Evolutionary conservation across 2,329 filamentous ascomycete species (phyloP).

Genomic region (Pyrenochaeta sp.): DNA sequence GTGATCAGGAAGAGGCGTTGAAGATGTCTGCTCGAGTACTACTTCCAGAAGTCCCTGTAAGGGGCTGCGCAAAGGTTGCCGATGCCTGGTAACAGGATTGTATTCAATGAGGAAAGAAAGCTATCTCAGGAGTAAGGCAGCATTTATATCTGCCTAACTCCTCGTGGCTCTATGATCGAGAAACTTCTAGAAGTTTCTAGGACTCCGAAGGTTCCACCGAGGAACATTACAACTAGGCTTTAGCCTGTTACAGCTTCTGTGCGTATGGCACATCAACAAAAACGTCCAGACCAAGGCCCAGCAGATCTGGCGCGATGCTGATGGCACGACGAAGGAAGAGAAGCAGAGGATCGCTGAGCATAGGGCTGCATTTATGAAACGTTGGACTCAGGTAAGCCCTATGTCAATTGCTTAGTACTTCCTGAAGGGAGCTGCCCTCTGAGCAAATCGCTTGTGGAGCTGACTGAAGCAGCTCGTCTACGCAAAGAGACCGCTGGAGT

Average conservation of each 20-base stretch:
- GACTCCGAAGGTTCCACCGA: too few species aligned
- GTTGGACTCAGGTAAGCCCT: conserved; percentile 14
- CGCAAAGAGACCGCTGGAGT: conserved; percentile 16
- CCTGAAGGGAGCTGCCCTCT: too few species aligned
- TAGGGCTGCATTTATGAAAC: conserved; percentile 15
- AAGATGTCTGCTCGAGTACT: conserved; percentile 13
- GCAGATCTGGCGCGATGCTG: conserved; percentile 14
- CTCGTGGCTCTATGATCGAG: too few species aligned
- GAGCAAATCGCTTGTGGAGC: neutral
- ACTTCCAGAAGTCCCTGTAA: conserved; percentile 10
- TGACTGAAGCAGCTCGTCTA: conserved; percentile 18
- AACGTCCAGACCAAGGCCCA: conserved; percentile 21
- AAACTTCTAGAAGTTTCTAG: too few species aligned
- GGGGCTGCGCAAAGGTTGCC: too few species aligned
- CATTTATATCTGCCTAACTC: too few species aligned
- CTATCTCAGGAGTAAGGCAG: too few species aligned
- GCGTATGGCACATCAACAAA: conserved; percentile 19
- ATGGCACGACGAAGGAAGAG: conserved; percentile 16
- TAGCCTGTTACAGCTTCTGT: conserved; percentile 8
- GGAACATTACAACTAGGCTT: too few species aligned
- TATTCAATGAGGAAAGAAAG: too few species aligned
- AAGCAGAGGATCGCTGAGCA: conserved; percentile 14
- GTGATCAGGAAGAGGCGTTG: conserved; percentile 18
- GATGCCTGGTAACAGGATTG: too few species aligned
- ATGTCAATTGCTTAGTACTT: neutral